Conservation (phyloP, 306 rosid genomes). For the Fagus crenata region DNA sequence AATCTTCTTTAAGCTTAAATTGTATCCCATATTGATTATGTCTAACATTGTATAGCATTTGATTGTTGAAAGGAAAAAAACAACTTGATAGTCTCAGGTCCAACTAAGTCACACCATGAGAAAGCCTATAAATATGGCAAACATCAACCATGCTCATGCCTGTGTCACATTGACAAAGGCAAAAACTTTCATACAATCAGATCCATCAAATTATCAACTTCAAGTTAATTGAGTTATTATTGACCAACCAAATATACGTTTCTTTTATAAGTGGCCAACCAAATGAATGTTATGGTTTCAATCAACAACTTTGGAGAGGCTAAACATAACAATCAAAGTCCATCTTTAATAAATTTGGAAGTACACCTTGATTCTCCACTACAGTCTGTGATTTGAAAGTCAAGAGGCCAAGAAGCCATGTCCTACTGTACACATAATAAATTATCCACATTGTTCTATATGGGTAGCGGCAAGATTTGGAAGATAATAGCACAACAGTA, state of each 20-base stretch:
- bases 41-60: not conserved
- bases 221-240: not conserved
- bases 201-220: not conserved
- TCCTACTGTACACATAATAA: not conserved
- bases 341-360: not conserved
- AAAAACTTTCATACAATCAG: not conserved
- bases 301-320: not conserved
- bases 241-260: not conserved
- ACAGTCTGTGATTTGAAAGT: not conserved
- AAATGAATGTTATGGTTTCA: constrained; percentile 4
- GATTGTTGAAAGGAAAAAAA: not conserved
- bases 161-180: not conserved
- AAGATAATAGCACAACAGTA: not conserved
- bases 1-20: not conserved
- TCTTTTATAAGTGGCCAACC: no score
- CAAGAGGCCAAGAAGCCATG: not conserved
- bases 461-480: no score
- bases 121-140: not conserved
- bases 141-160: not conserved
- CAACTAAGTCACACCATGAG: not conserved
- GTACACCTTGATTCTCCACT: not conserved
- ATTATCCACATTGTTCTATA: no score
- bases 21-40: not conserved
- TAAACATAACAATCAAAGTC: constrained; percentile 13
- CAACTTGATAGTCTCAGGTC: not conserved